A percentile compares a stretch with the other conserved stretches of the same genome.
phyloP scores from a whole-genome alignment of 441 rosid genomes.

The Erodium texanum region DNA sequence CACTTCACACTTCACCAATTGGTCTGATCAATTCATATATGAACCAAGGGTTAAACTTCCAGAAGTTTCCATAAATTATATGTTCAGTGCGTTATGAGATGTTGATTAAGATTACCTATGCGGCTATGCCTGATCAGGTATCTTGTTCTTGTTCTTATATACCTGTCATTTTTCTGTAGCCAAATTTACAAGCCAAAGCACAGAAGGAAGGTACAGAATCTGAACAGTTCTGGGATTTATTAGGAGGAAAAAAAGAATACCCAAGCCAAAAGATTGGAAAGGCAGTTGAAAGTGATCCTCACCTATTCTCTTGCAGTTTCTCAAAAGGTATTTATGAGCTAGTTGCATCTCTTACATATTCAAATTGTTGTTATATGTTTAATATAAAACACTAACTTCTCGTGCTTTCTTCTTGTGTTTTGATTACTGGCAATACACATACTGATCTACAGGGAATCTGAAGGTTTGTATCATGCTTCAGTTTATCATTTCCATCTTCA shows the following conservation, averaged over 20 bases:
- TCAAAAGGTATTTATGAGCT: constrained; percentile 41
- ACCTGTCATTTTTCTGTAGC: constrained; percentile 40
- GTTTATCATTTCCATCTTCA: constrained; percentile 8
- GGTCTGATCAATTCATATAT: background rate
- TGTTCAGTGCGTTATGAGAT: background rate
- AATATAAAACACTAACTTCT: constrained; percentile 9
- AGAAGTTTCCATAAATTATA: background rate
- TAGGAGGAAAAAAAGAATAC: constrained; percentile 85
- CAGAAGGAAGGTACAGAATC: constrained; percentile 93
- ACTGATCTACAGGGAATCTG: constrained; percentile 51
- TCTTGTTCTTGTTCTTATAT: constrained; percentile 8
- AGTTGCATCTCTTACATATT: constrained; percentile 14
- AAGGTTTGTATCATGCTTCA: constrained; percentile 40
- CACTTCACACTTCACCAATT: no score
- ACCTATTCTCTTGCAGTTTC: constrained; percentile 74
- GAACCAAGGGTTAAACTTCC: background rate
- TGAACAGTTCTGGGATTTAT: constrained; percentile 83
- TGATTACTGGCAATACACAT: constrained; percentile 19
- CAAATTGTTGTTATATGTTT: constrained; percentile 2
- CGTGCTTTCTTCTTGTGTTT: constrained; percentile 21
- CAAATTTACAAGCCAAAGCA: constrained; percentile 63
- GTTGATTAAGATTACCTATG: background rate
- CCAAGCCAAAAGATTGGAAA: constrained; percentile 62
- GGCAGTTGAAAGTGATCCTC: constrained; percentile 83
- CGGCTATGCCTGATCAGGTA: background rate